Percentiles rank a stretch among this genome's conserved stretches.
Evolutionary conservation across 352 stramenopile species (phyloP).

Genomic region (Globisporangium apiculatum): DNA sequence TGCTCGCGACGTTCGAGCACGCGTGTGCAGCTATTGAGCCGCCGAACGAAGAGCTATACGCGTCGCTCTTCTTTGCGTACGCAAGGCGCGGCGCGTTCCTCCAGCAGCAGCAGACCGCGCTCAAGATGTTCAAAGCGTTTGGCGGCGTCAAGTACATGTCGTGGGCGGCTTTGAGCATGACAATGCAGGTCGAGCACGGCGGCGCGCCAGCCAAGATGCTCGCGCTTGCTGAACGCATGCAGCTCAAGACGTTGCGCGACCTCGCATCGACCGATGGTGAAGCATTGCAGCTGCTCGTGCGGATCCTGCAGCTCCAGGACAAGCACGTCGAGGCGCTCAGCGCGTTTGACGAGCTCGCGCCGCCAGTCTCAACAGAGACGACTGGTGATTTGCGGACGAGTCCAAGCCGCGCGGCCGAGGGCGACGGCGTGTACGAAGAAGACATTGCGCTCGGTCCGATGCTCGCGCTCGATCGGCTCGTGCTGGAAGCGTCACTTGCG

Average conservation of each 20-base stretch:
- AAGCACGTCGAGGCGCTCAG: conserved; percentile 57
- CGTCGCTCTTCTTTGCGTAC: conserved; percentile 69
- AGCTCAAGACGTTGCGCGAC: conserved; percentile 68
- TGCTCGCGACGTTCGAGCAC: conserved; percentile 71
- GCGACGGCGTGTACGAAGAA: conserved; percentile 68
- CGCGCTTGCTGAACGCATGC: conserved; percentile 70
- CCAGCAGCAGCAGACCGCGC: conserved; percentile 83
- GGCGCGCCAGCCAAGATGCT: conserved; percentile 66
- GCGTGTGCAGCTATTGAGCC: conserved; percentile 38
- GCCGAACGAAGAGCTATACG: conserved; percentile 64
- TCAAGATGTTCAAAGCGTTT: conserved; percentile 85
- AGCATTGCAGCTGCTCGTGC: conserved; percentile 56
- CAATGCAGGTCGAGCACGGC: conserved; percentile 72
- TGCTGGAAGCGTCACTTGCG: conserved; percentile 55
- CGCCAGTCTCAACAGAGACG: conserved; percentile 1
- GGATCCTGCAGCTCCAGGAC: conserved; percentile 68
- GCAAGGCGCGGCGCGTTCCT: conserved; percentile 55
- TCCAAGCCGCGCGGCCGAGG: conserved; percentile 27
- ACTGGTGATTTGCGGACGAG: conserved; percentile 1
- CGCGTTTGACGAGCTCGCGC: conserved; percentile 68
- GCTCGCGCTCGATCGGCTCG: conserved; percentile 68
- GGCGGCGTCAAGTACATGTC: conserved; percentile 69
- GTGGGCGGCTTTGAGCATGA: conserved; percentile 78
- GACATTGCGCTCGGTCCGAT: conserved; percentile 81
- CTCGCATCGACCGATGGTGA: conserved; percentile 53